Percentiles rank a stretch among this genome's conserved stretches.
Evolutionary conservation across 208 protist genomes (phyloP).

Genomic region (Wallacemonas sp.): DNA sequence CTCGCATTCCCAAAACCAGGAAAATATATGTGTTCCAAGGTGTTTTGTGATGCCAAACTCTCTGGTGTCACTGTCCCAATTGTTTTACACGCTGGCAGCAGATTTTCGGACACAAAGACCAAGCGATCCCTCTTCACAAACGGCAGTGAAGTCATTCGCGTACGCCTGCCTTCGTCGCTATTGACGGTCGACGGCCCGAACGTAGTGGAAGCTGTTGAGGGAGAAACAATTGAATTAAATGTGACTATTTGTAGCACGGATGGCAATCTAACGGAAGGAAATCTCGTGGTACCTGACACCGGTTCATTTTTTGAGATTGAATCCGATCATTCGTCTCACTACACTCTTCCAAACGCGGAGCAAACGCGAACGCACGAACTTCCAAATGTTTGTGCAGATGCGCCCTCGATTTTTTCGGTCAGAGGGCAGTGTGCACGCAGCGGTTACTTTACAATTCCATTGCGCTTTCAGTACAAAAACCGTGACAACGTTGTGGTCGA

Average conservation of each 20-base stretch:
- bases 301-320: conserved; percentile 24
- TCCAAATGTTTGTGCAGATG: conserved; percentile 16
- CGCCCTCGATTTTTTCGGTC: conserved; percentile 18
- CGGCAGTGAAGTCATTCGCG: conserved; percentile 27
- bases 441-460: conserved; percentile 34
- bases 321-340: conserved; percentile 16
- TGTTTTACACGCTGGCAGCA: conserved; percentile 26
- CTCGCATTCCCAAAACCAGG: conserved; percentile 34
- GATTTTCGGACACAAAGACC: too few relatives aligned
- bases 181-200: conserved; percentile 38
- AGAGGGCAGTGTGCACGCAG: conserved; percentile 30
- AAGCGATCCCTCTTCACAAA: too few relatives aligned
- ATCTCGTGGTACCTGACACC: conserved; percentile 37
- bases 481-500: conserved; percentile 23
- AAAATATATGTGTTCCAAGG: conserved; percentile 35
- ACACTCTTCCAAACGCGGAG: background rate
- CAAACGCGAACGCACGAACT: conserved; percentile 16
- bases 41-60: conserved; percentile 30
- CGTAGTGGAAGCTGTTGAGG: conserved; percentile 47
- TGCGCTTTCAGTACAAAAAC: conserved; percentile 28
- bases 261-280: conserved; percentile 20
- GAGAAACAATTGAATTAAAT: conserved; percentile 41
- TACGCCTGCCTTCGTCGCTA: conserved; percentile 28
- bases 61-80: conserved; percentile 19
- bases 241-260: conserved; percentile 33